A percentile compares a stretch with the other conserved stretches of the same genome.
These are phyloP conservation scores for Hygrophoropsis aurantiaca DNA, from an alignment of 768 basidiomycete species.

Conservation along the genomic window DNA sequence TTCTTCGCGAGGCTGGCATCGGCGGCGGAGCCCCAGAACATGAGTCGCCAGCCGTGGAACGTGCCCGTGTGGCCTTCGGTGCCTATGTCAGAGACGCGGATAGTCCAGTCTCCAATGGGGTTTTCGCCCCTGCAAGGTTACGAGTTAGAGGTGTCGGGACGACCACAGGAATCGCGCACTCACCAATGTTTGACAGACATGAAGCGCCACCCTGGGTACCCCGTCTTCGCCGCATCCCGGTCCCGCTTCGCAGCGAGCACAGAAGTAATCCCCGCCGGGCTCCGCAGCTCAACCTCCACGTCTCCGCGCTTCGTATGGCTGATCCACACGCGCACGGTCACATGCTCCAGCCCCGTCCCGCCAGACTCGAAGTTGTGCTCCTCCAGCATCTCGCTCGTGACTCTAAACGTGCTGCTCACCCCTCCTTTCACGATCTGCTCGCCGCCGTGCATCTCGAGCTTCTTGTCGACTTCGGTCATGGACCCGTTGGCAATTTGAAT, in stretches of 20 bases:
- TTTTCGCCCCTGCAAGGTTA: slow-evolving; percentile 78
- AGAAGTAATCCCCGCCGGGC: slow-evolving; percentile 84
- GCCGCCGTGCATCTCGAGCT: slow-evolving; percentile 61
- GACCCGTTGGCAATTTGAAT: slow-evolving; percentile 64
- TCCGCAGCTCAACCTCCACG: slow-evolving; percentile 85
- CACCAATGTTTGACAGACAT: slow-evolving; percentile 99
- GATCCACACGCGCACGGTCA: slow-evolving; percentile 93
- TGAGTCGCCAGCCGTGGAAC: slow-evolving; percentile 91
- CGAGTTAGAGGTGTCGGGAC: slow-evolving; percentile 10
- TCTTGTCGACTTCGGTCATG: slow-evolving; percentile 42
- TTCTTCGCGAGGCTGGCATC: slow-evolving; percentile 66
- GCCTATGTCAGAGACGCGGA: slow-evolving; percentile 79
- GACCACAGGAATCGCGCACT: slow-evolving; percentile 25
- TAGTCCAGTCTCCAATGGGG: slow-evolving; percentile 87
- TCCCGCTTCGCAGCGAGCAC: slow-evolving; percentile 73
- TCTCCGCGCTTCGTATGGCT: slow-evolving; percentile 85
- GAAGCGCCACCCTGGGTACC: slow-evolving; percentile 96
- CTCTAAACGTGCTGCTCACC: slow-evolving; percentile 57
- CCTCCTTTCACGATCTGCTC: slow-evolving; percentile 65
- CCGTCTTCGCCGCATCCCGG: slow-evolving; percentile 61
- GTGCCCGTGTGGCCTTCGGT: slow-evolving; percentile 55
- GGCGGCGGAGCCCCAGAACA: slow-evolving; percentile 86
- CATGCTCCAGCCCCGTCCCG: slow-evolving; percentile 82
- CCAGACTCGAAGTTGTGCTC: slow-evolving; percentile 85
- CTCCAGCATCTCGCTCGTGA: slow-evolving; percentile 66